Evolutionary conservation across 2,329 filamentous ascomycete species (phyloP), one percentile per base, ranked within the genome.

Genomic region (Fusarium hostae): DNA sequence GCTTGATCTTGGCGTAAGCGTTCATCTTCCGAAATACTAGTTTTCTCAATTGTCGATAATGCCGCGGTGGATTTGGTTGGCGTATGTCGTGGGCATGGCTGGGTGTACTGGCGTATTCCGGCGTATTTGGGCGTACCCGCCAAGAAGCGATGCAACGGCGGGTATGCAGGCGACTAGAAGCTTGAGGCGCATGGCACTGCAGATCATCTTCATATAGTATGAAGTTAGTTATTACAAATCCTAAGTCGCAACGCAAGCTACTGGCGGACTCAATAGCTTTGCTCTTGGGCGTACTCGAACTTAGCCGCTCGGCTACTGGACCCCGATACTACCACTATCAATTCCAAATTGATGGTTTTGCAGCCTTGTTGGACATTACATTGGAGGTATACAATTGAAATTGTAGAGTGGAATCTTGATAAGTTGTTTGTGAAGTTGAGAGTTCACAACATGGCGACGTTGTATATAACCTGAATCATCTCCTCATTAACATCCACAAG

Each of bases 41-140:
- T 18, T 26, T 16, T 3, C 2, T 10, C 11, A 20, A 2, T 12
- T 11, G 6, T 20, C 16, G 8, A n/a, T 28, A 26, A 4, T 41
- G 26, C 34, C 20, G 12, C 13, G 11, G 34, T 48, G 24, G 45
- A 15, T 16, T 41, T 35, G 18, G 32, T 37, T 26, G 28, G 44
- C 63, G 44, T 59, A 66, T 24, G n/a, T 30, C 26, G 6, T 20
- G 20, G 10, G 9, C 15, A 16, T 24, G 26, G 13, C 12, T 43
- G 16, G 12, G 16, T 22, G 39, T n/a, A 26, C 20, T 44, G 48
- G 59, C 68, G 56, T 70, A 63, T 37, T 51, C 40, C 0, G 8
- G 67, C 67, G 68, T 71, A 70, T 54, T 52, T 24, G 12, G 10
- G 62, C 63, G 64, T 66, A 54, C 22, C 9, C 15, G 30, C 28